phyloP scores from a whole-genome alignment of 768 basidiomycete genomes.

The Macrolepiota fuliginosa region DNA sequence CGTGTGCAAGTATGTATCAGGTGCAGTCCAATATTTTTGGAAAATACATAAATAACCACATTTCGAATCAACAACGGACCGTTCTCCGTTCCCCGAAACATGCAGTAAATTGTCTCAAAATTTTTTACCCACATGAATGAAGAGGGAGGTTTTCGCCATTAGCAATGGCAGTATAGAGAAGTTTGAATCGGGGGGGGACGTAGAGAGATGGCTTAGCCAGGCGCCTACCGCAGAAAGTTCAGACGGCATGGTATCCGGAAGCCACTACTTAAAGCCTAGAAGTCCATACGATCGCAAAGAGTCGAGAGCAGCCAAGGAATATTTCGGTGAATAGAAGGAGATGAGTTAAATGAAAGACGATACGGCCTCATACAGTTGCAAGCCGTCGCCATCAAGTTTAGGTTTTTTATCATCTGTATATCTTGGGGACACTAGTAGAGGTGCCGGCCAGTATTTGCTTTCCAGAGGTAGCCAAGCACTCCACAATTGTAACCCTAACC shows the following conservation, averaged over 20 bases:
- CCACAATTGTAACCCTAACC: too few relatives aligned
- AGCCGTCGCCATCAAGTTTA: too few relatives aligned
- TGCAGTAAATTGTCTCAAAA: neutral
- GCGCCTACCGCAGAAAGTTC: neutral
- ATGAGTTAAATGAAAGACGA: too few relatives aligned
- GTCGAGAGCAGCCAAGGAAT: too few relatives aligned
- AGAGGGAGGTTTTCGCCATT: neutral
- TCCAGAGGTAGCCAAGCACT: too few relatives aligned
- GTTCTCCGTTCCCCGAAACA: neutral
- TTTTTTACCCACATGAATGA: neutral
- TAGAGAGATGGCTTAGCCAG: neutral
- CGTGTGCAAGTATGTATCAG: neutral
- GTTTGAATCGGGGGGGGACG: neutral
- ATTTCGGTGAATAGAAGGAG: too few relatives aligned
- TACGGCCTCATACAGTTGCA: too few relatives aligned
- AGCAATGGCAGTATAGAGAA: neutral
- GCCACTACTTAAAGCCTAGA: too few relatives aligned
- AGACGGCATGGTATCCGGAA: neutral
- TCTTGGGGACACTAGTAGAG: too few relatives aligned
- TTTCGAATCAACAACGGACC: conserved; percentile 4
- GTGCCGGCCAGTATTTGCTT: too few relatives aligned
- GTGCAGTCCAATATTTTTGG: neutral
- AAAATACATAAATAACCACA: neutral
- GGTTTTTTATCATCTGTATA: too few relatives aligned
- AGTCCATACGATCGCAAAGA: too few relatives aligned